These are phyloP conservation scores for Hypoxylon sp. DNA, from an alignment of 2,329 filamentous ascomycete genomes.

Conservation along the genomic window DNA sequence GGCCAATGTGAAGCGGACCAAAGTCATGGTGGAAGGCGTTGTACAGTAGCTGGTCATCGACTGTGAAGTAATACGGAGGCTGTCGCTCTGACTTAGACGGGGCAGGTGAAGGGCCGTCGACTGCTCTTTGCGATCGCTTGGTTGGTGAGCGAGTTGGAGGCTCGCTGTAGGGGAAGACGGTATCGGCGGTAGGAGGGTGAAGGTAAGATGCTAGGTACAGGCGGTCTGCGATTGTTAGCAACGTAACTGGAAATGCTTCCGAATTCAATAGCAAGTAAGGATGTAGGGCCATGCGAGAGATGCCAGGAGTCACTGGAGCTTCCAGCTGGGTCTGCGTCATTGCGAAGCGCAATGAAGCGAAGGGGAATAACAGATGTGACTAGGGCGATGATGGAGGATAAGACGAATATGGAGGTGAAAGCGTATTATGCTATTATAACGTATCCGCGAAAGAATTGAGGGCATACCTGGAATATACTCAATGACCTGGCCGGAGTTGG, in stretches of 20 bases:
- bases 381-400: constrained; percentile 26
- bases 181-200: constrained; percentile 82
- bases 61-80: constrained; percentile 92
- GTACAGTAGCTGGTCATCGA: constrained; percentile 93
- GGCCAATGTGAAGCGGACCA: constrained; percentile 95
- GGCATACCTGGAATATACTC: constrained; percentile 93
- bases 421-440: constrained; percentile 21
- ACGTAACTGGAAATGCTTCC: constrained; percentile 45
- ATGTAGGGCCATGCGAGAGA: constrained; percentile 31
- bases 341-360: constrained; percentile 22
- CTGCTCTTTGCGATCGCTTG: constrained; percentile 78
- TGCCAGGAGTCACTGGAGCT: constrained; percentile 47
- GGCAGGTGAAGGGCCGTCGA: constrained; percentile 66
- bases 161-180: constrained; percentile 84
- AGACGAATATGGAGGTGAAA: constrained; percentile 26
- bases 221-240: constrained; percentile 76
- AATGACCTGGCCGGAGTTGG: constrained; percentile 87
- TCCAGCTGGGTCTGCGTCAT: constrained; percentile 40
- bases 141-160: constrained; percentile 72
- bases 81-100: constrained; percentile 61
- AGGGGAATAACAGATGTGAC: constrained; percentile 26
- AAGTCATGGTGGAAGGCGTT: constrained; percentile 99
- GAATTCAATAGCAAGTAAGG: constrained; percentile 41
- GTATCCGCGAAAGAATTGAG: constrained; percentile 7
- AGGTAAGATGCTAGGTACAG: constrained; percentile 95